Conservation (phyloP, 2,329 filamentous ascomycete genomes). For the Macroventuria anomochaeta region DNA sequence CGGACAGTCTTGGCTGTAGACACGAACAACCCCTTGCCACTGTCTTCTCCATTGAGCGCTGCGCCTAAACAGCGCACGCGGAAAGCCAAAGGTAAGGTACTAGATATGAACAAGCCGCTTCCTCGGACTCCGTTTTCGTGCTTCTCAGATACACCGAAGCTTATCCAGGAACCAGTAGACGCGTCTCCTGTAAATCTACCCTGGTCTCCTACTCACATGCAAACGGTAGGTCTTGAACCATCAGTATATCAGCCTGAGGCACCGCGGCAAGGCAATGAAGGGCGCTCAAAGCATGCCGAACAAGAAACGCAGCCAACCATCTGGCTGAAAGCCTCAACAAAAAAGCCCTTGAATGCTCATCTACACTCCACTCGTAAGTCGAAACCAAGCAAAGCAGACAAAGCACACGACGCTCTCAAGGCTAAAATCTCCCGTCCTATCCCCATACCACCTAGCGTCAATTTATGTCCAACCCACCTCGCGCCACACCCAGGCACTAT, state of each 20-base stretch:
- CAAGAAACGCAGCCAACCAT: neutral
- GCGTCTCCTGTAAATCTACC: neutral
- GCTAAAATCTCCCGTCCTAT: slow-evolving; percentile 31
- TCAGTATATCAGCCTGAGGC: neutral
- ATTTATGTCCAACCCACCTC: neutral
- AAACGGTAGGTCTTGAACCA: neutral
- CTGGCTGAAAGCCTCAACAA: neutral
- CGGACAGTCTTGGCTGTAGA: slow-evolving; percentile 5
- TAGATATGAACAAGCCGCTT: slow-evolving; percentile 1
- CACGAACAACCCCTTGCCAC: slow-evolving; percentile 26
- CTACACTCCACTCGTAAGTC: neutral
- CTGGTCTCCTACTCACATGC: neutral
- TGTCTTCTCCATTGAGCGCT: slow-evolving; percentile 10
- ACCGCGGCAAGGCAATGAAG: neutral
- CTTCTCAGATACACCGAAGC: neutral
- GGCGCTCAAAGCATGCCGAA: neutral
- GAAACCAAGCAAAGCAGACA: slow-evolving; percentile 2
- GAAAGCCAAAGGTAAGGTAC: neutral
- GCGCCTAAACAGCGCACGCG: slow-evolving; percentile 1
- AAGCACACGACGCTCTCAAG: slow-evolving; percentile 22
- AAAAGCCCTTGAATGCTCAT: neutral
- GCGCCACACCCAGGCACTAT: neutral
- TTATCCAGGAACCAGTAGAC: neutral
- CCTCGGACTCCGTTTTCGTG: slow-evolving; percentile 12
- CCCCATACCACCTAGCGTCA: slow-evolving; percentile 12